These are phyloP conservation scores for Zostera marina DNA, from an alignment of 116 monocot genomes.

Conservation along the genomic window DNA sequence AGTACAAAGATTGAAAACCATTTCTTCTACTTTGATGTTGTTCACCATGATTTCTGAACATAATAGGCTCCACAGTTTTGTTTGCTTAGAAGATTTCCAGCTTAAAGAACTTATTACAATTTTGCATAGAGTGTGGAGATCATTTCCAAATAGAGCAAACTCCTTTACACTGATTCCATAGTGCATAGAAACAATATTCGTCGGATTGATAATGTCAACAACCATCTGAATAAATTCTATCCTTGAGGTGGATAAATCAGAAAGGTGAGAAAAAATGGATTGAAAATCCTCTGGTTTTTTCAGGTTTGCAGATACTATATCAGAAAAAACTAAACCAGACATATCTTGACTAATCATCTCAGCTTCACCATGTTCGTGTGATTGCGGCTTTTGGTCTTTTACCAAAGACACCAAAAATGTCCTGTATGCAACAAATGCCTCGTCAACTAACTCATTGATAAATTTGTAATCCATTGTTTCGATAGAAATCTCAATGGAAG, in stretches of 20 bases:
- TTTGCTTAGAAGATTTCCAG: conserved; percentile 6
- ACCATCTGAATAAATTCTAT: conserved; percentile 9
- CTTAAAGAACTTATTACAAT: conserved; percentile 3
- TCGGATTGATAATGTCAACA: conserved; percentile 2
- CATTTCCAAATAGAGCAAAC: conserved; percentile 11
- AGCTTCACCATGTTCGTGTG: neutral
- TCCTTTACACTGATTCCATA: conserved; percentile 9
- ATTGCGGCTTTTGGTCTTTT: neutral
- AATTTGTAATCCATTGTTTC: neutral
- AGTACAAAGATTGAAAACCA: conserved; percentile 3
- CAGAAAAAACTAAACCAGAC: conserved; percentile 2
- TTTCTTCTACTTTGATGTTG: conserved; percentile 6
- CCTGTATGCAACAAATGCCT: conserved; percentile 8
- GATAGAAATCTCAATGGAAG: neutral
- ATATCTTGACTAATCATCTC: conserved; percentile 3
- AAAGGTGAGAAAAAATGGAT: conserved; percentile 8
- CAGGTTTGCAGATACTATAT: conserved; percentile 4
- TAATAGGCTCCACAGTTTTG: conserved; percentile 7
- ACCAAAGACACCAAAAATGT: neutral
- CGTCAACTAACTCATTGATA: neutral
- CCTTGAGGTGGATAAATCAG: conserved; percentile 3
- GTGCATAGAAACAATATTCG: conserved; percentile 9
- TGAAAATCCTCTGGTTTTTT: conserved; percentile 1
- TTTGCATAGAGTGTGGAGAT: neutral
- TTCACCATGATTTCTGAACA: conserved; percentile 2